Evolutionary conservation across 2,329 filamentous ascomycete genomes (phyloP), one percentile per base, ranked within the genome.

Genomic region (Phialocephala subalpina): DNA sequence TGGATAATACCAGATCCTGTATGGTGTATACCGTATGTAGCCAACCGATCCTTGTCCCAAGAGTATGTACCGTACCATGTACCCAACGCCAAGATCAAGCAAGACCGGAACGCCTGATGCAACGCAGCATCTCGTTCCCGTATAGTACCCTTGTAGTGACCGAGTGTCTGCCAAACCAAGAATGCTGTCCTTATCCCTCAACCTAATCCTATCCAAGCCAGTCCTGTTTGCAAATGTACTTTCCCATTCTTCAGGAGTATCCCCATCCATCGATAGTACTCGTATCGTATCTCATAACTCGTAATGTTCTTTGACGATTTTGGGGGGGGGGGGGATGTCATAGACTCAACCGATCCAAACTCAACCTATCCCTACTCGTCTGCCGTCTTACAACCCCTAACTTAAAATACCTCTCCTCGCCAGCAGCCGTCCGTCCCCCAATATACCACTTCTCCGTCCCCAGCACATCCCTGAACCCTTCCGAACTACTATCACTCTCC

Each of bases 351-450:
- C 90, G 85, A 79, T 94, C 92, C 64, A 93, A 79, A 72, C 91
- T 94, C 73, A 94, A 78, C 49, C 91, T 84, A 76, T 94, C 92
- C 62, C 90, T 89, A 77, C 92, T 94, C 74, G 88, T 83, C 64
- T 92, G 88, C 63, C 91, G 82, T 76, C 89, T 86, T 58, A 94
- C 88, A 70, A 94, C 91, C 52, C 91, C 91, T 53, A 94, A 80
- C 80, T 93, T 93, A 78, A 94, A 94, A 80, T 93, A 94, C 74
- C 87, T 87, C 77, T 94, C 92, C 74, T 94, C 92, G n/a, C 92
- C 92, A 1, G 81, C 84, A 0, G 91, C 90, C 33, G 91, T 94
- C 74, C 90, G 82, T 7, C 92, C 92, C 25, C 92, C 92, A 62
- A 94, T 92, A 74, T 94, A 94, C 90, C 91, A 93, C 79, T 92